Evolutionary conservation across 331 rosid genomes (phyloP).

Genomic region (Erythrophleum ivorense): DNA sequence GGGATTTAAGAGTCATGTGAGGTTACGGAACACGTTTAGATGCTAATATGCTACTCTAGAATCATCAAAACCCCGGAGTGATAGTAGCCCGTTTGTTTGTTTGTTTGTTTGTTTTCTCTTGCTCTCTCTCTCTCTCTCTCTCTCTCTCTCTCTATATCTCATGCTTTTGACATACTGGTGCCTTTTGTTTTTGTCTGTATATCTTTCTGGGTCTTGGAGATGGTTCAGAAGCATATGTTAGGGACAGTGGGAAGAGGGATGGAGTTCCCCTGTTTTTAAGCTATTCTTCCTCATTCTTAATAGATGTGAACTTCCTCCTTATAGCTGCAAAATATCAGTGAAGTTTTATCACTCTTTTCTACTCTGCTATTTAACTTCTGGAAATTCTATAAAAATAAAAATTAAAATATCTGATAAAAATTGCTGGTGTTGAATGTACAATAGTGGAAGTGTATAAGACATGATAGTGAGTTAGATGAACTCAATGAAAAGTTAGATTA

Average conservation of each 20-base stretch:
- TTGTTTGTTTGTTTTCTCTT: too few species aligned
- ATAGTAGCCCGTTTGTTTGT: neutral
- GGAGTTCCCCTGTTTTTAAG: neutral
- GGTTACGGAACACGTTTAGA: neutral
- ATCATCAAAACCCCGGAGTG: slow-evolving; percentile 26
- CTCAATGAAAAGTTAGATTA: neutral
- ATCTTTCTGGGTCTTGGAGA: neutral
- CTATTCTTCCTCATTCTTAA: neutral
- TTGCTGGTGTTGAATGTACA: neutral
- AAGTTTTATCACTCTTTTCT: neutral
- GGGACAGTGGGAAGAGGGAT: neutral
- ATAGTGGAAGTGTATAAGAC: neutral
- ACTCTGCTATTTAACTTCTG: neutral
- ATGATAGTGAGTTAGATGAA: neutral
- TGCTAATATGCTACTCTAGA: slow-evolving; percentile 3
- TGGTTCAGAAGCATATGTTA: neutral
- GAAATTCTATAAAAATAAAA: neutral
- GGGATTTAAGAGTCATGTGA: slow-evolving; percentile 24
- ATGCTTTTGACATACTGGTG: neutral
- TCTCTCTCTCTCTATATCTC: too few species aligned
- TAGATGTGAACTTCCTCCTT: neutral
- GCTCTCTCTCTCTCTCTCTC: too few species aligned
- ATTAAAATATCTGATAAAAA: neutral
- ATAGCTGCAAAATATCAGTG: neutral
- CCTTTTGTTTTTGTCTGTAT: neutral